Evolutionary conservation across 2,329 filamentous ascomycete species (phyloP).

Genomic region (Pseudocercospora fijiensis): DNA sequence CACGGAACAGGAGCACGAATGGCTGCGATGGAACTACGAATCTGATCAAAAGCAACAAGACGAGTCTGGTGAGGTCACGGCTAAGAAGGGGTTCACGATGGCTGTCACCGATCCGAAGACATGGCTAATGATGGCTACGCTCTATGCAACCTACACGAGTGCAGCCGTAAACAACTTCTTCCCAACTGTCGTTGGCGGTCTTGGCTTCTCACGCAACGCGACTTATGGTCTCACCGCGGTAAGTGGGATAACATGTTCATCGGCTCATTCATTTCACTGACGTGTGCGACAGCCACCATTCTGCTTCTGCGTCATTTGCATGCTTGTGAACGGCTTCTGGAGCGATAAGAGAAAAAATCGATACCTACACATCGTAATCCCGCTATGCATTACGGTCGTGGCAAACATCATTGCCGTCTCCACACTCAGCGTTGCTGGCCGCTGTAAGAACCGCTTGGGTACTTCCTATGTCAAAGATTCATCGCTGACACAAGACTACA

Average conservation of each 20-base stretch:
- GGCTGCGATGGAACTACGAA: slow-evolving; percentile 27
- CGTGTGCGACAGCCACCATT: slow-evolving; percentile 17
- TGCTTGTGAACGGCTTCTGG: slow-evolving; percentile 26
- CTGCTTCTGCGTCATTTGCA: slow-evolving; percentile 26
- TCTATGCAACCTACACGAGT: slow-evolving; percentile 21
- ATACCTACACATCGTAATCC: slow-evolving; percentile 60
- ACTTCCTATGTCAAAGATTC: background rate
- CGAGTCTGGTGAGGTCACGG: slow-evolving; percentile 22
- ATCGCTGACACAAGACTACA: background rate
- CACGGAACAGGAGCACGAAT: slow-evolving; percentile 23
- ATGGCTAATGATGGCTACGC: slow-evolving; percentile 24
- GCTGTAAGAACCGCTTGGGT: slow-evolving; percentile 39
- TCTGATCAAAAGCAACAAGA: slow-evolving; percentile 26
- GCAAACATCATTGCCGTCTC: slow-evolving; percentile 63
- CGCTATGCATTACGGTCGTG: slow-evolving; percentile 54
- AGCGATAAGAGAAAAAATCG: slow-evolving; percentile 34
- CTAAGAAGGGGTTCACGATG: slow-evolving; percentile 28
- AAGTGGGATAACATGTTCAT: background rate
- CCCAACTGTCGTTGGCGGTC: slow-evolving; percentile 41
- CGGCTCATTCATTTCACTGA: background rate
- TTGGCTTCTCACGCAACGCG: slow-evolving; percentile 37
- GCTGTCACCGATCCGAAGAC: slow-evolving; percentile 30
- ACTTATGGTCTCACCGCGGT: slow-evolving; percentile 23
- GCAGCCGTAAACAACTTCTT: slow-evolving; percentile 36
- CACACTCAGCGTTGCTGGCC: slow-evolving; percentile 51